Evolutionary conservation across 2,329 filamentous ascomycete genomes (phyloP), one percentile per base, ranked within the genome.

Genomic region (Calonectria ilicicola): DNA sequence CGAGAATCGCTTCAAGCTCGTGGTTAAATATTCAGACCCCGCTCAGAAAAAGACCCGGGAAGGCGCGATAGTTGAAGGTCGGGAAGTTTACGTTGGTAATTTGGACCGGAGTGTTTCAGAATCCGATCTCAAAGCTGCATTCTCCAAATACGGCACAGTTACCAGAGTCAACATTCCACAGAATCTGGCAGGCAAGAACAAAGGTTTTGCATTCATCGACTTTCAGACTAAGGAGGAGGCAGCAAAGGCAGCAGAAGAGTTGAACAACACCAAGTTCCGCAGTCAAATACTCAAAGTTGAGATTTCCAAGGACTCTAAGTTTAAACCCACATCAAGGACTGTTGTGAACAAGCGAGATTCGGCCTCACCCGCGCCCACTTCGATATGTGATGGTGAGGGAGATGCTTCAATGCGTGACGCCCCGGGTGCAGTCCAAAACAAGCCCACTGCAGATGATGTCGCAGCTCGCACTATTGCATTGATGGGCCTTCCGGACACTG

Each of bases 401-500:
- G 86, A 88, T 40, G 80, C 85, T 60, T 78, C 82, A 35, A 87
- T 85, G 80, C 67, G 81, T 0, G 83, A 85, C 68, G 78, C 72
- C 15, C 60, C 35, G n/a, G 65, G 29, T 40, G 72, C 70, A 46
- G 72, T 69, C 17, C 62, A 64, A 26, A 47, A 77, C 51, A 80
- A 80, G 15, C 86, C 87, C 21, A 86, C 88, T 1, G 83, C 85
- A 9, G 82, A 82, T 7, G 88, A 91, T 19, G 89, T 91, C 23
- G 83, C 87, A 35, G 90, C 92, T 63, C 92, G 95, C 65, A 97
- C 94, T 1, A 89, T 98, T 63, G 93, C 93, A 12, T 86, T 99
- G 32, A 91, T 98, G 84, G 93, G 96, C 74, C 87, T 99, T 1
- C 95, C 97, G 0, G 97, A 98, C 80, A 98, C 96, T 0, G 91